Conservation (phyloP, 148 eudicot genomes). For the Nyssa sinensis region DNA sequence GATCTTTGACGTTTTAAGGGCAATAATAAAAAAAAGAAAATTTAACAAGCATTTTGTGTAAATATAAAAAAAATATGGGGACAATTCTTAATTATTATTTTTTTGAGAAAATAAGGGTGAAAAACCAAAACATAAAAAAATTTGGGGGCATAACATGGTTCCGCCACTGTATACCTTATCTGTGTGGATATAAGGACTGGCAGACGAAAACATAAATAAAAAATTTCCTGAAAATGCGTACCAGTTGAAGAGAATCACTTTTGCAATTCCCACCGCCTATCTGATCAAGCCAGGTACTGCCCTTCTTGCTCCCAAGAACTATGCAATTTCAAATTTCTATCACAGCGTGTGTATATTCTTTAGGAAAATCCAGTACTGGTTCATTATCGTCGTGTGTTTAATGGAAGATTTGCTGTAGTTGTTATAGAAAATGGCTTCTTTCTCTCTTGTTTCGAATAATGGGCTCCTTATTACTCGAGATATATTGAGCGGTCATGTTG, state of each 20-base stretch:
- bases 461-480: slow-evolving; percentile 42
- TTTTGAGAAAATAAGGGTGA: no score
- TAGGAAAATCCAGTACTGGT: slow-evolving; percentile 10
- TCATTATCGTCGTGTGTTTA: background rate
- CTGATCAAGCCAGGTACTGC: slow-evolving; percentile 11
- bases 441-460: slow-evolving; percentile 50
- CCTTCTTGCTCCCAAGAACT: background rate
- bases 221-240: background rate
- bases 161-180: no score
- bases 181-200: slow-evolving; percentile 9
- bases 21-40: no score
- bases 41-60: no score
- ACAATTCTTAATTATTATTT: no score
- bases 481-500: slow-evolving; percentile 28
- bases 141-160: no score
- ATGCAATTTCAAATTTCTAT: background rate
- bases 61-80: no score
- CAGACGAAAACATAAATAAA: background rate
- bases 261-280: slow-evolving; percentile 8
- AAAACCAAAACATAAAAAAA: no score
- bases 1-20: no score
- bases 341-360: slow-evolving; percentile 3
- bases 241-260: background rate
- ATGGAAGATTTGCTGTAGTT: slow-evolving; percentile 10
- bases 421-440: slow-evolving; percentile 52